These are phyloP conservation scores for Penicillium thymicola DNA, from an alignment of 2,329 filamentous ascomycete genomes.

Conservation along the genomic window DNA sequence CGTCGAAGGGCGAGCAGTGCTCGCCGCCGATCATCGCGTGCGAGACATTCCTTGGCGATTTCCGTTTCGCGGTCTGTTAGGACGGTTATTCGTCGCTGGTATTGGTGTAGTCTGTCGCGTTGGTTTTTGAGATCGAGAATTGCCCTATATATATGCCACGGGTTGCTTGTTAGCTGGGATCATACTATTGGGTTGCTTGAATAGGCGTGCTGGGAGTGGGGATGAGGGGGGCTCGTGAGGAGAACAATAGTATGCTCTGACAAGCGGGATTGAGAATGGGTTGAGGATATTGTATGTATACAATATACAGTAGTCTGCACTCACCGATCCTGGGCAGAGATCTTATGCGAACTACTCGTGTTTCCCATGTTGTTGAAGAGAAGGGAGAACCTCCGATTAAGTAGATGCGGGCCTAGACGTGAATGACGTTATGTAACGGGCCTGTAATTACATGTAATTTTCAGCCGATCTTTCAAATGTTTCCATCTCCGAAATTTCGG, in stretches of 20 bases:
- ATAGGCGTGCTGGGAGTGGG: neutral
- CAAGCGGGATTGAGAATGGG: neutral
- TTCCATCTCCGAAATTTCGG: conserved; percentile 9
- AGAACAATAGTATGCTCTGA: neutral
- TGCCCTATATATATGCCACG: conserved; percentile 57
- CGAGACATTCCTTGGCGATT: conserved; percentile 78
- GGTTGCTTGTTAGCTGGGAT: conserved; percentile 1
- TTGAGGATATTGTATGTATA: neutral
- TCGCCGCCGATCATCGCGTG: conserved; percentile 71
- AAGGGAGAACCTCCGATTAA: neutral
- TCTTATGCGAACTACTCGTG: conserved; percentile 60
- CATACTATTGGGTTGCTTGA: neutral
- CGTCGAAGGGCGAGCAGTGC: conserved; percentile 84
- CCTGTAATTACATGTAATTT: conserved; percentile 19
- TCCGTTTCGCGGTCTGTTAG: conserved; percentile 85
- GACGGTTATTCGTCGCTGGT: conserved; percentile 83
- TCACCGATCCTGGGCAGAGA: conserved; percentile 82
- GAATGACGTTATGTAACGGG: conserved; percentile 19
- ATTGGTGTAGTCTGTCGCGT: conserved; percentile 94
- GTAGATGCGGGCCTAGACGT: neutral
- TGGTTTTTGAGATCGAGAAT: conserved; percentile 98
- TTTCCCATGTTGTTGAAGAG: conserved; percentile 57
- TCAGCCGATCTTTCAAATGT: conserved; percentile 16
- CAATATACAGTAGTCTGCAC: conserved; percentile 24
- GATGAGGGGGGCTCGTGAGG: conserved; percentile 16